Evolutionary conservation across 225 moss, liverwort and hornwort species (phyloP).

Genomic region (Rhytidiadelphus loreus): DNA sequence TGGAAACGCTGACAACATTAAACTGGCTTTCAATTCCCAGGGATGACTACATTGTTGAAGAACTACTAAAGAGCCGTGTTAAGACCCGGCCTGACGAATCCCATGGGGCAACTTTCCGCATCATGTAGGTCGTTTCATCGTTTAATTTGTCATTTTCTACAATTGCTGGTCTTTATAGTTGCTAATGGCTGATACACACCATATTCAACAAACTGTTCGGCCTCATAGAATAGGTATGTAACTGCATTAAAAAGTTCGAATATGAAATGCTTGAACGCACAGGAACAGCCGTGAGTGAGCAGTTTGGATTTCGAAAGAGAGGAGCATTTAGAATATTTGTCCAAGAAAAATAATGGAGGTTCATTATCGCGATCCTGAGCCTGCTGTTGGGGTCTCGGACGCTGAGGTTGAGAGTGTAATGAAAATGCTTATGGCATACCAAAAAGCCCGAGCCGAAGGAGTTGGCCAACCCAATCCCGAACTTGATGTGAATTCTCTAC

Average conservation of each 20-base stretch:
- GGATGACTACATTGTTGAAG: neutral
- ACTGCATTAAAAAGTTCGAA: neutral
- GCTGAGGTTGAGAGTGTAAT: constrained; percentile 50
- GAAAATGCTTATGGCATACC: constrained; percentile 59
- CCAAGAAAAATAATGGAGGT: constrained; percentile 9
- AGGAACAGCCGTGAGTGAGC: neutral
- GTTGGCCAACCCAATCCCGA: constrained; percentile 54
- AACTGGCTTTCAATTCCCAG: neutral
- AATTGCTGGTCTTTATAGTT: neutral
- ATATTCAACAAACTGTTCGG: neutral
- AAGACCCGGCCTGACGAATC: neutral
- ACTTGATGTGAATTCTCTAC: constrained; percentile 36
- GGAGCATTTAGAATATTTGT: neutral
- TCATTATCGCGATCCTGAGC: neutral
- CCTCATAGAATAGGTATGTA: neutral
- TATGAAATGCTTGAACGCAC: neutral
- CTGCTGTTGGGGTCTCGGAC: constrained; percentile 15
- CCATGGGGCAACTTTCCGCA: neutral
- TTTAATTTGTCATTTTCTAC: neutral
- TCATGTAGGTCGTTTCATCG: neutral
- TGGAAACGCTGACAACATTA: neutral
- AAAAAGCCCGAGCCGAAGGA: constrained; percentile 58
- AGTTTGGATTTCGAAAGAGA: neutral
- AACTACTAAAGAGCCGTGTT: neutral
- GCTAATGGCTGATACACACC: neutral